These are phyloP conservation scores for Euphorbia peplus DNA, from an alignment of 345 rosid species.

Conservation along the genomic window DNA sequence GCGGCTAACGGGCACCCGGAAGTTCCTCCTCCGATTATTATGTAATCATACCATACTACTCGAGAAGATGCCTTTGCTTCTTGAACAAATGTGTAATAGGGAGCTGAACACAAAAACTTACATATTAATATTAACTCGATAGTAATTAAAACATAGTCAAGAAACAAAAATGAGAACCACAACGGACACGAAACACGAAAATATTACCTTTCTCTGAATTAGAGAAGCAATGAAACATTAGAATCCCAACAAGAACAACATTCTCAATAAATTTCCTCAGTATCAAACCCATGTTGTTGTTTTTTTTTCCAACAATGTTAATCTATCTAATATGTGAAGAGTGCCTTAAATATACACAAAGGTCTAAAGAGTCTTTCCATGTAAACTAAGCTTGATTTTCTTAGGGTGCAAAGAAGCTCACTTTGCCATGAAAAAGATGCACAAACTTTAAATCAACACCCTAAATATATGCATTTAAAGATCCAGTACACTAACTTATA, in stretches of 20 bases:
- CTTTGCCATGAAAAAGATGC: constrained; percentile 3
- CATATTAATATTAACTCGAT: neutral
- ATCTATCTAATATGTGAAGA: too few species aligned
- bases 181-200: neutral
- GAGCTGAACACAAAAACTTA: constrained; percentile 36
- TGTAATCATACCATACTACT: constrained; percentile 52
- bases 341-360: constrained; percentile 17
- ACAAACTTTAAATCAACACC: constrained; percentile 21
- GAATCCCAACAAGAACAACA: constrained; percentile 23
- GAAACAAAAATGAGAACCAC: neutral
- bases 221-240: constrained; percentile 34
- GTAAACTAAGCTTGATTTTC: constrained; percentile 17
- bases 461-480: constrained; percentile 24
- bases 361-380: neutral
- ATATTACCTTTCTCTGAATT: constrained; percentile 42
- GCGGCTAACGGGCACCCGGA: constrained; percentile 84
- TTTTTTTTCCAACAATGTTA: neutral
- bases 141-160: too few species aligned
- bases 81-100: constrained; percentile 48
- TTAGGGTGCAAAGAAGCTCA: constrained; percentile 34
- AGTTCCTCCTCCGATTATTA: constrained; percentile 83
- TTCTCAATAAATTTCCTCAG: constrained; percentile 10
- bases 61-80: constrained; percentile 60
- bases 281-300: constrained; percentile 18
- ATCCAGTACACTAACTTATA: neutral